These are phyloP conservation scores for Theileria luwenshuni DNA, from an alignment of 169 alveolate genomes.

Conservation along the genomic window DNA sequence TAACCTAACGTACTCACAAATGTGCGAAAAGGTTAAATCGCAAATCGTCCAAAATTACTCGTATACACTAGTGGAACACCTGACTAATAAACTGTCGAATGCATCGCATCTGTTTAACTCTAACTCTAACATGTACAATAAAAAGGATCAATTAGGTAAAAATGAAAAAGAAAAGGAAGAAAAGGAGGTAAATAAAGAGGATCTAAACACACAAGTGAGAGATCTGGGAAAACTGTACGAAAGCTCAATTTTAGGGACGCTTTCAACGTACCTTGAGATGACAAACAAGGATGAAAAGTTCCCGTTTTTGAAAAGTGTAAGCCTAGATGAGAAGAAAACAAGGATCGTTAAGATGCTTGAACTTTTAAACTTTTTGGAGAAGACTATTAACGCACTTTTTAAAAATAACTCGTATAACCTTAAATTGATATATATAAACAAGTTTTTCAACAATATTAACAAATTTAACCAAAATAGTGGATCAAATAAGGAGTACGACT, in stretches of 20 bases:
- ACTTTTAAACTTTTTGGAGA: not conserved
- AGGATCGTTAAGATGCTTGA: not conserved
- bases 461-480: not conserved
- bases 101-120: not conserved
- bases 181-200: not conserved
- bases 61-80: not conserved
- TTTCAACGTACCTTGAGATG: constrained; percentile 21
- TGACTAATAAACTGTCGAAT: not conserved
- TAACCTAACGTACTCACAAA: not conserved
- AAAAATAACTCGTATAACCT: constrained; percentile 18
- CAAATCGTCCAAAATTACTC: not conserved
- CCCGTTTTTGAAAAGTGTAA: constrained; percentile 5
- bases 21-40: not conserved
- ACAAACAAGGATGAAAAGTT: constrained; percentile 13
- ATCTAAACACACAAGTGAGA: not conserved
- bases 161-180: not conserved
- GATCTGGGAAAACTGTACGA: constrained; percentile 24
- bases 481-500: not conserved
- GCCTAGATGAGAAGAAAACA: not conserved
- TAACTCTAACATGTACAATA: no score
- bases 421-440: constrained; percentile 27
- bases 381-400: not conserved
- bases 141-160: not conserved
- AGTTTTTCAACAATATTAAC: constrained; percentile 22
- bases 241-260: constrained; percentile 29